These are phyloP conservation scores for Fusarium newnesense DNA, from an alignment of 2,329 filamentous ascomycete genomes.

Conservation along the genomic window DNA sequence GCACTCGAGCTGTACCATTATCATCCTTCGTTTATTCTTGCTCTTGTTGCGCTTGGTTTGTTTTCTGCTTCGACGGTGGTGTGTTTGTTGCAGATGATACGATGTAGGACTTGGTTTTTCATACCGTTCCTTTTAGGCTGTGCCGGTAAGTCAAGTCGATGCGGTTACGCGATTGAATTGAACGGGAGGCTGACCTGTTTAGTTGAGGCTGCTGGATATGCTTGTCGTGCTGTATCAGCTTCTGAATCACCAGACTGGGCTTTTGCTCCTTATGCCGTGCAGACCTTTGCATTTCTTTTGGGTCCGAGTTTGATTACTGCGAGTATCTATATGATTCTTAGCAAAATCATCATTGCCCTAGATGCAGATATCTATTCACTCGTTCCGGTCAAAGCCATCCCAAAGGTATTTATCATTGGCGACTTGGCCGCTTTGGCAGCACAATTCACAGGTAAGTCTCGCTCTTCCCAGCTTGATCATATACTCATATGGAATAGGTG, in stretches of 20 bases:
- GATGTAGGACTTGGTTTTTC: constrained; percentile 60
- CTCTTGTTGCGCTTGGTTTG: constrained; percentile 52
- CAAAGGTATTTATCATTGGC: constrained; percentile 60
- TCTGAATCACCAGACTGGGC: constrained; percentile 49
- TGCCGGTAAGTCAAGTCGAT: constrained; percentile 49
- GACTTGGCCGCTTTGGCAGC: constrained; percentile 56
- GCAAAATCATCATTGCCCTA: constrained; percentile 50
- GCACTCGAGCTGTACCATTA: constrained; percentile 55
- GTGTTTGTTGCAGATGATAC: constrained; percentile 54
- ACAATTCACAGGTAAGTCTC: constrained; percentile 29
- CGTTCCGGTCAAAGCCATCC: constrained; percentile 55
- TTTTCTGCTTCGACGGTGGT: constrained; percentile 50
- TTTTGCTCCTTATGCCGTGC: constrained; percentile 49
- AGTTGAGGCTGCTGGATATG: constrained; percentile 50
- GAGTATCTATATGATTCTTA: constrained; percentile 57
- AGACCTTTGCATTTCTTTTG: constrained; percentile 49
- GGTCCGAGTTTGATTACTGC: constrained; percentile 55
- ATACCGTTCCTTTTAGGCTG: constrained; percentile 62
- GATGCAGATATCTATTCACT: constrained; percentile 53
- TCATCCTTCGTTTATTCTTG: constrained; percentile 54
- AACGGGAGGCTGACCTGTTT: background rate
- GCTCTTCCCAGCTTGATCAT: too few species aligned
- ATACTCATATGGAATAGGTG: constrained; percentile 19
- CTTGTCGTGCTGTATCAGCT: constrained; percentile 57
- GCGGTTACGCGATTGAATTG: background rate